These are phyloP conservation scores for Aspergillus haitiensis DNA, from an alignment of 495 filamentous ascomycete genomes.

Conservation along the genomic window DNA sequence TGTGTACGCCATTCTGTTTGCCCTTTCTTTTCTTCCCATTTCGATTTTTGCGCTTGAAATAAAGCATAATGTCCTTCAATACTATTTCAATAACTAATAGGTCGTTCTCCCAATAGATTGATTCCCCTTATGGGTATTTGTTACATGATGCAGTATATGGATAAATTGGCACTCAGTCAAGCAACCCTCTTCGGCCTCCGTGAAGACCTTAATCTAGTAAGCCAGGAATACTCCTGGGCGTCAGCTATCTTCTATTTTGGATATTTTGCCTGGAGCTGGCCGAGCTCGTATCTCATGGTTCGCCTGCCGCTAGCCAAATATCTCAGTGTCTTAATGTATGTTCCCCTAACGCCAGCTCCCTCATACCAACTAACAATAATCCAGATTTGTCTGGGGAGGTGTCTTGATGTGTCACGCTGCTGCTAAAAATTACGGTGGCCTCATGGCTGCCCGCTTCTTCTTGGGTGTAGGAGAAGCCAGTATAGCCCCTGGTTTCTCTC, in stretches of 20 bases:
- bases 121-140: conserved; percentile 53
- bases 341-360: not conserved
- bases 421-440: conserved; percentile 48
- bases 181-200: conserved; percentile 50
- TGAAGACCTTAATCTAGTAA: conserved; percentile 43
- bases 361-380: not conserved
- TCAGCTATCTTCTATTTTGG: conserved; percentile 53
- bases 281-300: conserved; percentile 56
- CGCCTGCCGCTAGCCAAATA: conserved; percentile 56
- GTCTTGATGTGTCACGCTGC: conserved; percentile 46
- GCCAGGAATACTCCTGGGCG: conserved; percentile 50
- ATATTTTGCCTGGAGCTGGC: conserved; percentile 54
- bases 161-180: conserved; percentile 59
- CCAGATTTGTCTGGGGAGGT: conserved; percentile 40
- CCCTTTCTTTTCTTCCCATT: not conserved
- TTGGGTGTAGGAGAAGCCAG: conserved; percentile 58
- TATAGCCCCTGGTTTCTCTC: conserved; percentile 55
- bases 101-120: conserved; percentile 25
- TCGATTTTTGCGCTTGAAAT: not conserved
- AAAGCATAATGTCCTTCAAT: too few species aligned
- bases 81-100: too few species aligned
- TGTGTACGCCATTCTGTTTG: conserved; percentile 25
- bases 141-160: conserved; percentile 56
- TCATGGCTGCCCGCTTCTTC: conserved; percentile 54
- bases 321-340: conserved; percentile 39